phyloP scores from a whole-genome alignment of 2,329 filamentous ascomycete species.

The Phialophora expanda region DNA sequence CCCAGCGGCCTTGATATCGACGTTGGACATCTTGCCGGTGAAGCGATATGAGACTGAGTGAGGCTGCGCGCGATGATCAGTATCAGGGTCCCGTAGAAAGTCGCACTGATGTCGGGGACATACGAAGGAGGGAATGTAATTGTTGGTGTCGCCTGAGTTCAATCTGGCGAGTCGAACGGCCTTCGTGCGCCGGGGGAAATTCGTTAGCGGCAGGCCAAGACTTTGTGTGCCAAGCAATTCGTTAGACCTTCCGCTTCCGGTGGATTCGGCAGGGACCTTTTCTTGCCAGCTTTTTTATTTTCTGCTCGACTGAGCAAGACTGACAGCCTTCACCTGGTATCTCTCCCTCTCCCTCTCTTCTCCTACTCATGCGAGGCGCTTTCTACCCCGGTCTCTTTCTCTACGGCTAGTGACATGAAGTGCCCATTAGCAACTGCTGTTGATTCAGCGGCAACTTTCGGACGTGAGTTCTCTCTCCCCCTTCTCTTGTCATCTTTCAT shows the following conservation, averaged over 20 bases:
- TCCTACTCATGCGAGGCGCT: neutral
- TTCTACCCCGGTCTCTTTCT: neutral
- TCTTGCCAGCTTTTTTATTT: neutral
- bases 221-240: neutral
- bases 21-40: slow-evolving; percentile 69
- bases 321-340: neutral
- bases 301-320: neutral
- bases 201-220: neutral
- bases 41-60: slow-evolving; percentile 11
- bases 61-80: slow-evolving; percentile 30
- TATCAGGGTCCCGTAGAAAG: slow-evolving; percentile 6
- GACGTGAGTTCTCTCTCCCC: slow-evolving; percentile 4
- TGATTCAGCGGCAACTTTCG: neutral
- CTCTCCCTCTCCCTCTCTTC: neutral
- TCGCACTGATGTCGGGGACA: slow-evolving; percentile 1
- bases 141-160: slow-evolving; percentile 25
- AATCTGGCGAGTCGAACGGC: neutral
- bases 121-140: slow-evolving; percentile 27
- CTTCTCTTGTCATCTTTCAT: slow-evolving; percentile 50
- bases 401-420: neutral
- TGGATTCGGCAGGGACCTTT: neutral
- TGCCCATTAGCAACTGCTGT: neutral
- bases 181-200: neutral
- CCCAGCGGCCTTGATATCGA: slow-evolving; percentile 78
- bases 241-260: neutral